phyloP scores from a whole-genome alignment of 148 eudicot species.

The Fagopyrum tataricum region DNA sequence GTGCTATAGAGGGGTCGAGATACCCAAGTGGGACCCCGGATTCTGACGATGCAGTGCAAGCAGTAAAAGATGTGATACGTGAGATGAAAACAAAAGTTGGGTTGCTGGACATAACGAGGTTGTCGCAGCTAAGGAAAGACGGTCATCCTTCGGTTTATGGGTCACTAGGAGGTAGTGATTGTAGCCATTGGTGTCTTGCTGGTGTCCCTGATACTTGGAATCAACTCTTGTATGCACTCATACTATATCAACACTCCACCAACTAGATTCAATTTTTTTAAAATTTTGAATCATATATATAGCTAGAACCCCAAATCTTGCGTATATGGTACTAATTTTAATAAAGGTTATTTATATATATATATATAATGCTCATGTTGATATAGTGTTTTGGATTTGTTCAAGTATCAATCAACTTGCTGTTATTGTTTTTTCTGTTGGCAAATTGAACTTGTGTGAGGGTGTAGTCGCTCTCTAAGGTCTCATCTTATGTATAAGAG shows the following conservation, averaged over 20 bases:
- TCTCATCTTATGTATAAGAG: too few relatives aligned
- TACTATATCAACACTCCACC: background rate
- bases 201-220: conserved; percentile 66
- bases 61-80: conserved; percentile 28
- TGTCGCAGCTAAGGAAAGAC: conserved; percentile 48
- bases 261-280: background rate
- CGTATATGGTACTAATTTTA: too few relatives aligned
- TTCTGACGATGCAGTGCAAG: conserved; percentile 11
- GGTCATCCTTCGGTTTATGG: conserved; percentile 51
- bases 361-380: too few relatives aligned
- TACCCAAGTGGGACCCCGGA: conserved; percentile 23
- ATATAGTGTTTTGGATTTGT: too few relatives aligned
- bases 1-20: conserved; percentile 22
- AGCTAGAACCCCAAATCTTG: too few relatives aligned
- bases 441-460: too few relatives aligned
- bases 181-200: conserved; percentile 64
- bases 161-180: conserved; percentile 31
- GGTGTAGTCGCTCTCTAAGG: too few relatives aligned
- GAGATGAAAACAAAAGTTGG: conserved; percentile 24
- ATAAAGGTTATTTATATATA: too few relatives aligned
- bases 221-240: conserved; percentile 34
- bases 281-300: too few relatives aligned
- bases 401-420: too few relatives aligned
- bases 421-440: too few relatives aligned
- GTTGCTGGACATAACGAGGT: conserved; percentile 33